Evolutionary conservation across 352 stramenopile species (phyloP).

Genomic region (Globisporangium lucens): DNA sequence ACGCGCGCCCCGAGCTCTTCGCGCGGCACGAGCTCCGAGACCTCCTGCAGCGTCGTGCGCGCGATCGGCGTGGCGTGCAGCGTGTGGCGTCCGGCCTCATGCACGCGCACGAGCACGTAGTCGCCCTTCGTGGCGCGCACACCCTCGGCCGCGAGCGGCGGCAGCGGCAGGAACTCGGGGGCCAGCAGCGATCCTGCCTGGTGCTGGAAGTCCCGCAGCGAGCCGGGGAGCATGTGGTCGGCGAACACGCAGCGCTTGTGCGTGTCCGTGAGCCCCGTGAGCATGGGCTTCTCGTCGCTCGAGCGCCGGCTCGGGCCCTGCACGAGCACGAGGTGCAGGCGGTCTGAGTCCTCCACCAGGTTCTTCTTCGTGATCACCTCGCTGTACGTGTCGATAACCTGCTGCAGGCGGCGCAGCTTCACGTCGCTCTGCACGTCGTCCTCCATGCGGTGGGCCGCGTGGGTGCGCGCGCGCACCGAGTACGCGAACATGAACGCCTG

Average conservation of each 20-base stretch:
- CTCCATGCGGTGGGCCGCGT: conserved; percentile 93
- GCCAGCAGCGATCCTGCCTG: conserved; percentile 28
- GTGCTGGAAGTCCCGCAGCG: conserved; percentile 42
- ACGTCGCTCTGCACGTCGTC: conserved; percentile 94
- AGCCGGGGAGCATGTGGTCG: conserved; percentile 48
- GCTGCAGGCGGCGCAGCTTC: conserved; percentile 94
- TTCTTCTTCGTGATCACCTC: conserved; percentile 91
- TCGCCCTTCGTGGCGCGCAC: conserved; percentile 61
- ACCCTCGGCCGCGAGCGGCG: conserved; percentile 24
- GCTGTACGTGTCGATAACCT: conserved; percentile 96
- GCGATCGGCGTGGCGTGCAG: conserved; percentile 79
- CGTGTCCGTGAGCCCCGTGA: conserved; percentile 86
- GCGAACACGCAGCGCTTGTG: conserved; percentile 89
- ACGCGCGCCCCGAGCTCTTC: conserved; percentile 58
- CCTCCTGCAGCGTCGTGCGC: conserved; percentile 68
- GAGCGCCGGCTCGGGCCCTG: conserved; percentile 90
- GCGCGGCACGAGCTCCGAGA: conserved; percentile 41
- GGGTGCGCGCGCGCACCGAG: conserved; percentile 94
- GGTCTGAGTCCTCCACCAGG: conserved; percentile 86
- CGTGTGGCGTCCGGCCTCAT: conserved; percentile 78
- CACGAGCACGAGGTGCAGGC: conserved; percentile 94
- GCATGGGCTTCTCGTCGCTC: conserved; percentile 63
- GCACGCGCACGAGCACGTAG: conserved; percentile 82
- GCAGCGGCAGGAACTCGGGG: conserved; percentile 48
- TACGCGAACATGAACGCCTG: conserved; percentile 99